Conservation (phyloP, 768 basidiomycete species). For the Pleurotus sapidus region DNA sequence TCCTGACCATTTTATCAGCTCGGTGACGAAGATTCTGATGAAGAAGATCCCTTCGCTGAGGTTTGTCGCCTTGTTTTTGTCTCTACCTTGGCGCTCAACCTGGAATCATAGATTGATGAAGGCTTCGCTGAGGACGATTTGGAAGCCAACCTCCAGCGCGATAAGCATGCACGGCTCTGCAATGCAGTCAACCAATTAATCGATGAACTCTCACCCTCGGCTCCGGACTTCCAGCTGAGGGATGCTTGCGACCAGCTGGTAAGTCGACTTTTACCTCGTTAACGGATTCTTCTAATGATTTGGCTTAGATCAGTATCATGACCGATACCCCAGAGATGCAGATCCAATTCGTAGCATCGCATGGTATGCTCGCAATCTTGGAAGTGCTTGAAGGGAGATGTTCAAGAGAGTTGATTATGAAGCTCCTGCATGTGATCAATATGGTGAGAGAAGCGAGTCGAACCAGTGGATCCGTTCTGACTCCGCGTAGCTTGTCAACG, state of each 20-base stretch:
- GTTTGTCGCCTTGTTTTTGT: slow-evolving; percentile 30
- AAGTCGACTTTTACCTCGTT: slow-evolving; percentile 19
- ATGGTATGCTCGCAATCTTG: slow-evolving; percentile 93
- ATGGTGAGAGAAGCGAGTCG: slow-evolving; percentile 45
- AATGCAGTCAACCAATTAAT: slow-evolving; percentile 80
- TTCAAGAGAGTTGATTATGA: slow-evolving; percentile 82
- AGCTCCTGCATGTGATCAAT: slow-evolving; percentile 86
- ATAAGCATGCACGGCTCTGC: slow-evolving; percentile 88
- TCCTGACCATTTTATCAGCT: slow-evolving; percentile 35
- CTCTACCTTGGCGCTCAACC: slow-evolving; percentile 4
- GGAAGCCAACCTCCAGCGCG: slow-evolving; percentile 88
- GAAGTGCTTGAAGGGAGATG: slow-evolving; percentile 90
- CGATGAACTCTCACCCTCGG: slow-evolving; percentile 79
- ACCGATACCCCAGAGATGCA: slow-evolving; percentile 84
- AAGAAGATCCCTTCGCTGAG: slow-evolving; percentile 96
- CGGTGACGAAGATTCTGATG: slow-evolving; percentile 81
- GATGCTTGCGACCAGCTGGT: slow-evolving; percentile 90
- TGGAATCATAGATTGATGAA: slow-evolving; percentile 74
- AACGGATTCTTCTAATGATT: not conserved
- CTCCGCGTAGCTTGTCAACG: slow-evolving; percentile 49
- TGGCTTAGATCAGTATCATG: slow-evolving; percentile 69
- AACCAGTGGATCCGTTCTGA: slow-evolving; percentile 28
- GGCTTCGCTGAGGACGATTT: slow-evolving; percentile 90
- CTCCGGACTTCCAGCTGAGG: slow-evolving; percentile 79
- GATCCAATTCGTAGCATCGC: slow-evolving; percentile 82